Evolutionary conservation across 352 stramenopile genomes (phyloP), one percentile per base, ranked within the genome.

Genomic region (Halophytophthora polymorphica): DNA sequence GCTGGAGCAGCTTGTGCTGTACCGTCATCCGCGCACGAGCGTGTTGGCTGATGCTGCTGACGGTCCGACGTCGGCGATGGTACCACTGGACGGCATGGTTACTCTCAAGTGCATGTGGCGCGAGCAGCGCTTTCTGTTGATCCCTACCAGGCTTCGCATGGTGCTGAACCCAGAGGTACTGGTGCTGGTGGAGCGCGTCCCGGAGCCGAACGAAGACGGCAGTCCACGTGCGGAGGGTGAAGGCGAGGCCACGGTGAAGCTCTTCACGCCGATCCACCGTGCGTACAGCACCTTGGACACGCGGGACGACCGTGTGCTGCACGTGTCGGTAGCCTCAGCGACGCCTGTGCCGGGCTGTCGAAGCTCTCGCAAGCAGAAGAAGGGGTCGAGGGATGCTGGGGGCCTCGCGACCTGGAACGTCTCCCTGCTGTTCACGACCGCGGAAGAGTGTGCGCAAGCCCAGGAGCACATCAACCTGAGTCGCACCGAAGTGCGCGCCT

Each of bases 131-230:
- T 91, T 91, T 46, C 28, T 89, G 40, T 61, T 81, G 17, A 73
- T 73, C 11, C 76, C 81, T 1, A 76, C 77, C 3, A 73, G 58
- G 42, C 44, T 91, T 7, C 48, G 84, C 19, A 77, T 91, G 77
- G 66, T 86, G 45, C 56, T 91, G 21, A 91, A 91, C 64, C 73
- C 77, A 1, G 81, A 91, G 50, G 78, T 72, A n/a, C 70, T 87
- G 25, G 76, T 74, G 23, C 65, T 91, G 22, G 72, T 86, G 12
- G 80, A 91, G 60, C 73, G 61, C 22, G 57, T 64, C 19, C 43
- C 47, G 2, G 58, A 66, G 22, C 45, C 57, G 43, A 69, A 52
- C 12, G 52, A 73, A 14, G 63, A 70, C 12, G 61, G 37, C 22
- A 63, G 43, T 50, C 13, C 19, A 4, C 49, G 61, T 18, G 25